Evolutionary conservation across 805 yeast species (phyloP).

Genomic region (Zygoascus biomembranicola): DNA sequence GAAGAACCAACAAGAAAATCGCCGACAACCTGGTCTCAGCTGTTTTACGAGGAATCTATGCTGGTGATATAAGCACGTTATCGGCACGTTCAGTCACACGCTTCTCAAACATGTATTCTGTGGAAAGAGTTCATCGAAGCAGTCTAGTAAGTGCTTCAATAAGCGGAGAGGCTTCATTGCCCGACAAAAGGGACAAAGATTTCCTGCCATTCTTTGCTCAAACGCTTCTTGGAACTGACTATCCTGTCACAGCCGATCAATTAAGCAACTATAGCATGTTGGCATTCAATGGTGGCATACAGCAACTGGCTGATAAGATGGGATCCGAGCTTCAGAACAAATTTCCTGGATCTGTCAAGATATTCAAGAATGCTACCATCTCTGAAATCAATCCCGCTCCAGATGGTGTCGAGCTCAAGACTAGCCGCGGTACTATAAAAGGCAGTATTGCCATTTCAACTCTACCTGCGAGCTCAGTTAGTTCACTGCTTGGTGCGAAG

Average conservation of each 20-base stretch:
- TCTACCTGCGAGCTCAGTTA: slow-evolving; percentile 13
- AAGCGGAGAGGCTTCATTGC: slow-evolving; percentile 26
- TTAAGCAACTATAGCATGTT: slow-evolving; percentile 11
- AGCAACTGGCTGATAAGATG: slow-evolving; percentile 19
- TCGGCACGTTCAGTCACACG: slow-evolving; percentile 52
- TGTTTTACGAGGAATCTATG: slow-evolving; percentile 80
- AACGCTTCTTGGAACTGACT: slow-evolving; percentile 15
- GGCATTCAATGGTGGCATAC: slow-evolving; percentile 21
- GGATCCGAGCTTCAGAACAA: slow-evolving; percentile 15
- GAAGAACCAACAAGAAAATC: slow-evolving; percentile 56
- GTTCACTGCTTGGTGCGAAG: slow-evolving; percentile 5
- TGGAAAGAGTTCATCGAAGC: slow-evolving; percentile 43
- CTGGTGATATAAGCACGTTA: slow-evolving; percentile 63
- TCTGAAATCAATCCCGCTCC: slow-evolving; percentile 1
- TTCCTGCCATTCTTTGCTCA: slow-evolving; percentile 22
- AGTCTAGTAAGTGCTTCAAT: slow-evolving; percentile 46
- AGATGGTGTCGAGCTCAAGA: slow-evolving; percentile 5
- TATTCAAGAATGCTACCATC: slow-evolving; percentile 15
- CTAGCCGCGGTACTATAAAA: background rate
- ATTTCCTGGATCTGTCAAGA: slow-evolving; percentile 14
- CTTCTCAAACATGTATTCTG: slow-evolving; percentile 43
- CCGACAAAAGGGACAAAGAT: slow-evolving; percentile 17
- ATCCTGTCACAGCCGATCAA: slow-evolving; percentile 3
- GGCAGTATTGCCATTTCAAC: slow-evolving; percentile 16
- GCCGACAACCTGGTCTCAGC: slow-evolving; percentile 68